Conservation (phyloP, 2,329 filamentous ascomycete species). For the Diaporthe vexans region DNA sequence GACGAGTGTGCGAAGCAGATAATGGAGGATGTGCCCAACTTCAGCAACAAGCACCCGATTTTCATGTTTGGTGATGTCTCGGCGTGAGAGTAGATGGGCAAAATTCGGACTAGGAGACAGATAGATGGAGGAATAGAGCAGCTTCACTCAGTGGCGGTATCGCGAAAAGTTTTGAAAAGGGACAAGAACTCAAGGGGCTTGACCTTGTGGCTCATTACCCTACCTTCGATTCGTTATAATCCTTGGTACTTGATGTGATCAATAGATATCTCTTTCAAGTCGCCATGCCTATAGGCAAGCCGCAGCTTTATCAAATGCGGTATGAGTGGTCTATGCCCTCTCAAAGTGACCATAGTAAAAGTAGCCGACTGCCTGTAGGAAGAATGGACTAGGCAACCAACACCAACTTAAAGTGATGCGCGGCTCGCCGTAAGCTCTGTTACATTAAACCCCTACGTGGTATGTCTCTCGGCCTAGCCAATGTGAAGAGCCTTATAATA, state of each 20-base stretch:
- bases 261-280: background rate
- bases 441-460: background rate
- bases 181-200: background rate
- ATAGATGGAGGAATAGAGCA: background rate
- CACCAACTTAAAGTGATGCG: background rate
- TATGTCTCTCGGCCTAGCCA: background rate
- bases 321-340: too few relatives aligned
- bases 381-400: too few relatives aligned
- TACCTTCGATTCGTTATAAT: background rate
- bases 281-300: too few relatives aligned
- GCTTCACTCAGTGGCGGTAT: too few relatives aligned
- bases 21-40: background rate
- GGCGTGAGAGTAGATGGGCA: background rate
- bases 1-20: background rate
- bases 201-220: too few relatives aligned
- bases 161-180: background rate
- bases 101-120: background rate
- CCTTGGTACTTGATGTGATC: background rate
- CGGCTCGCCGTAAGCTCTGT: background rate
- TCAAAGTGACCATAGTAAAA: background rate
- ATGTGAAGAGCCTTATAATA: background rate
- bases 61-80: background rate
- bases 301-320: too few relatives aligned
- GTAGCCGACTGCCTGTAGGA: background rate
- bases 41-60: background rate